Percentiles rank a stretch among this genome's conserved stretches.
Conservation (phyloP, 2,329 filamentous ascomycete species). For the Talaromyces sp. region DNA sequence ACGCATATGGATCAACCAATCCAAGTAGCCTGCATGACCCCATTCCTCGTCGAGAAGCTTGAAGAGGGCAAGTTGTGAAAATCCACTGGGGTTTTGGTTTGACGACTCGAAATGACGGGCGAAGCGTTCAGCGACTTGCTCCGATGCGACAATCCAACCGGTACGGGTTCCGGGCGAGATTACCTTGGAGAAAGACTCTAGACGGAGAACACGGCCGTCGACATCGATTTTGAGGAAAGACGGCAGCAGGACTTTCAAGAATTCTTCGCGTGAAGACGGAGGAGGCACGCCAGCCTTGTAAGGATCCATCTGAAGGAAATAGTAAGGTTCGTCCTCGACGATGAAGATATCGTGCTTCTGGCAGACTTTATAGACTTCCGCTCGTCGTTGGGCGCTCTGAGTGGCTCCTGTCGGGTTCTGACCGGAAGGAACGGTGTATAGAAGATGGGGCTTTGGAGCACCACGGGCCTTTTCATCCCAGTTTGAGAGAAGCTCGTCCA, state of each 20-base stretch:
- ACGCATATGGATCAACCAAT: constrained; percentile 81
- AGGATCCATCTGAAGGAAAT: constrained; percentile 79
- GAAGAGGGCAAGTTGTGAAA: constrained; percentile 77
- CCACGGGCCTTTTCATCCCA: constrained; percentile 58
- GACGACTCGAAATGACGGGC: constrained; percentile 75
- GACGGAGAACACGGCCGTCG: constrained; percentile 80
- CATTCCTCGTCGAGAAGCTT: constrained; percentile 90
- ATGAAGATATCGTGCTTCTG: constrained; percentile 83
- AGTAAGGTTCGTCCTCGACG: constrained; percentile 91
- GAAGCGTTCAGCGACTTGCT: constrained; percentile 78
- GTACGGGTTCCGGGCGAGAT: constrained; percentile 73
- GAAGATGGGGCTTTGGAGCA: constrained; percentile 59
- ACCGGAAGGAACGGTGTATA: constrained; percentile 72
- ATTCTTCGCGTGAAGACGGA: constrained; percentile 62
- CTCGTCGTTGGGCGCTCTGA: constrained; percentile 61
- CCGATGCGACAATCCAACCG: constrained; percentile 85
- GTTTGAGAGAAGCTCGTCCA: constrained; percentile 59
- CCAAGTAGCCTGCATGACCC: constrained; percentile 84
- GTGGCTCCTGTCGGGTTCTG: constrained; percentile 91
- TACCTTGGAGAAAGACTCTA: constrained; percentile 93
- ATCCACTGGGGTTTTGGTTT: constrained; percentile 78
- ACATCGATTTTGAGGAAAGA: constrained; percentile 73
- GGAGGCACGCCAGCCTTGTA: constrained; percentile 58
- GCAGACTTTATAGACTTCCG: constrained; percentile 69
- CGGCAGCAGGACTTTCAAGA: constrained; percentile 67